Percentiles rank a stretch among this genome's conserved stretches.
Conservation (phyloP, 352 stramenopile species). For the Blastocystis sp. region DNA sequence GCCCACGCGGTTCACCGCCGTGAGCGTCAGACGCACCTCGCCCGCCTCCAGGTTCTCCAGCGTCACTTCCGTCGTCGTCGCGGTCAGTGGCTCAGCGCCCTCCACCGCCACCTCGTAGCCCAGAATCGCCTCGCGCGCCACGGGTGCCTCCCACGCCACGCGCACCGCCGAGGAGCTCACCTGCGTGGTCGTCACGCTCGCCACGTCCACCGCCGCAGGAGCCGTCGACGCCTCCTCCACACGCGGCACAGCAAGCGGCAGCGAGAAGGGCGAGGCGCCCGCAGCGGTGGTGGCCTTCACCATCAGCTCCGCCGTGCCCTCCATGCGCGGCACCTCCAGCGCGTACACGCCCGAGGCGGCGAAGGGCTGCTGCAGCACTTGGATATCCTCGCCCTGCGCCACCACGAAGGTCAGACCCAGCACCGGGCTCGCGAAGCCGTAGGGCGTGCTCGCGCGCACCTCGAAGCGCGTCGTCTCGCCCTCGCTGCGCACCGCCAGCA, state of each 20-base stretch:
- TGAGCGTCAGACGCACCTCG: neutral
- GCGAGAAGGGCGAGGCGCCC: slow-evolving; percentile 21
- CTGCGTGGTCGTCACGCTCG: neutral
- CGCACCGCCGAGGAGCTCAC: neutral
- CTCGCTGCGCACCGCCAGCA: neutral
- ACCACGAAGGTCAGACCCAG: slow-evolving; percentile 27
- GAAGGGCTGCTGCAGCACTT: neutral
- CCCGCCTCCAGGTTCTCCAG: slow-evolving; percentile 11
- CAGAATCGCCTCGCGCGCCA: neutral
- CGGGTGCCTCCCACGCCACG: neutral
- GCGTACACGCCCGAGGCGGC: neutral
- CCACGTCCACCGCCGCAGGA: slow-evolving; percentile 1
- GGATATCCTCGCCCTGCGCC: neutral
- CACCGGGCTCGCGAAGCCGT: neutral
- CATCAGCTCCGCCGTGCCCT: neutral
- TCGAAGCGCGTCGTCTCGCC: neutral
- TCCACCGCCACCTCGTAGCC: slow-evolving; percentile 1
- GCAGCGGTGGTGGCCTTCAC: slow-evolving; percentile 23
- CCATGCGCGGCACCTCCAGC: neutral
- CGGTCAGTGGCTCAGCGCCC: too few species aligned
- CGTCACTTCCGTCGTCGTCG: neutral
- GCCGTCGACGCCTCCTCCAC: neutral
- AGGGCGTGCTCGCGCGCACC: neutral
- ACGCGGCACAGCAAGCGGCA: neutral
- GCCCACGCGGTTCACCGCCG: slow-evolving; percentile 3